phyloP scores from a whole-genome alignment of 2,329 filamentous ascomycete species.

The Beauveria asiatica region DNA sequence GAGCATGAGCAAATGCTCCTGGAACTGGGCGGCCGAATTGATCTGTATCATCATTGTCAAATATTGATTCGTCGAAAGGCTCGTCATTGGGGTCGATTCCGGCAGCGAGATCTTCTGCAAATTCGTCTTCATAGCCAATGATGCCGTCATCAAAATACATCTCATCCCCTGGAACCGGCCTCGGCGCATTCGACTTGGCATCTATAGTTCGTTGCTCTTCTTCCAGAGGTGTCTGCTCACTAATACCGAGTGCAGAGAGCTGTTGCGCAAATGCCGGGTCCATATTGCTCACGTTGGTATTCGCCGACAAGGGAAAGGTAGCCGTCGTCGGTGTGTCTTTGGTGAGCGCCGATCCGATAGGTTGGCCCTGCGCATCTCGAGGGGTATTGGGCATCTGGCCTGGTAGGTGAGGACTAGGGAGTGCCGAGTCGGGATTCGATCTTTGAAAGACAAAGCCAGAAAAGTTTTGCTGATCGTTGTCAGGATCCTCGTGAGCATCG shows the following conservation, averaged over 20 bases:
- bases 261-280: background rate
- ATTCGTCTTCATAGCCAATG: slow-evolving; percentile 37
- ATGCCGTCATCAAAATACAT: slow-evolving; percentile 63
- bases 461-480: slow-evolving; percentile 53
- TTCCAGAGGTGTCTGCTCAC: background rate
- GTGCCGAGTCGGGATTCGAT: slow-evolving; percentile 31
- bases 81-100: slow-evolving; percentile 39
- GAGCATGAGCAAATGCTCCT: slow-evolving; percentile 46
- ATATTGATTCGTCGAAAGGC: slow-evolving; percentile 64
- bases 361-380: slow-evolving; percentile 44
- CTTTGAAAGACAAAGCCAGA: slow-evolving; percentile 43
- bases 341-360: slow-evolving; percentile 49
- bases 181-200: background rate
- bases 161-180: slow-evolving; percentile 36
- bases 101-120: slow-evolving; percentile 36
- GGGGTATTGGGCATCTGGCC: slow-evolving; percentile 46
- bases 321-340: slow-evolving; percentile 31
- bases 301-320: slow-evolving; percentile 9
- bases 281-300: background rate
- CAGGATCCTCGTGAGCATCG: slow-evolving; percentile 32
- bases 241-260: slow-evolving; percentile 1
- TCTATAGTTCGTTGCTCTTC: background rate
- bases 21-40: slow-evolving; percentile 52
- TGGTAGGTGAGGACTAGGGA: slow-evolving; percentile 41
- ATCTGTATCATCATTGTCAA: slow-evolving; percentile 60